These are phyloP conservation scores for Blastocystis sp. DNA, from an alignment of 352 stramenopile species.

Conservation along the genomic window DNA sequence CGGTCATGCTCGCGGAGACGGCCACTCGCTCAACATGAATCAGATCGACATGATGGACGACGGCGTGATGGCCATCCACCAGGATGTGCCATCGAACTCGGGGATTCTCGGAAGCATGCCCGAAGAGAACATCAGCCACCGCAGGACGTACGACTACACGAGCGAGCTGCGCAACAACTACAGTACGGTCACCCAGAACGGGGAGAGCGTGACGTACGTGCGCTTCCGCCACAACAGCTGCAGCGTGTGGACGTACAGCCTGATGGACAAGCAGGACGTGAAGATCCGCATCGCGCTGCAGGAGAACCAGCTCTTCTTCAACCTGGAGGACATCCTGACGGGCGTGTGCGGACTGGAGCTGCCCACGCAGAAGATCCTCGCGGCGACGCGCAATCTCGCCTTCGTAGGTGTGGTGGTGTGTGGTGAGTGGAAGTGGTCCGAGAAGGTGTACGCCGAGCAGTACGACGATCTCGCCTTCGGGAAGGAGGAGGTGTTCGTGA, in stretches of 20 bases:
- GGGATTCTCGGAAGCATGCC: background rate
- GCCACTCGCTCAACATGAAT: background rate
- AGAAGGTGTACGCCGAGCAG: slow-evolving; percentile 27
- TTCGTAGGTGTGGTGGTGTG: background rate
- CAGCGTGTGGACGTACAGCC: background rate
- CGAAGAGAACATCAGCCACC: background rate
- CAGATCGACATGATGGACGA: slow-evolving; percentile 70
- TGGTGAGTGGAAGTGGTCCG: slow-evolving; percentile 37
- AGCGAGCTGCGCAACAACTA: slow-evolving; percentile 43
- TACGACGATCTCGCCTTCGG: slow-evolving; percentile 55
- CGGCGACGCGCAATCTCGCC: background rate
- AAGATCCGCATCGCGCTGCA: slow-evolving; percentile 58
- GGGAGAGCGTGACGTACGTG: background rate
- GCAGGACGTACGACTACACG: slow-evolving; percentile 14
- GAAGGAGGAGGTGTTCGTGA: slow-evolving; percentile 68
- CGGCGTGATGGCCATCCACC: background rate
- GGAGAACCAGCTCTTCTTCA: slow-evolving; percentile 38
- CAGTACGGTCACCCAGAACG: background rate
- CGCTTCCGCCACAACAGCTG: slow-evolving; percentile 30
- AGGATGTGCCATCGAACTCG: background rate
- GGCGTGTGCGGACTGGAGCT: slow-evolving; percentile 22
- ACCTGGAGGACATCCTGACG: slow-evolving; percentile 41
- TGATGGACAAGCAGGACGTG: slow-evolving; percentile 17
- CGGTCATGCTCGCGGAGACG: background rate
- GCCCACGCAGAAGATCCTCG: background rate